Conservation (phyloP, 2,329 filamentous ascomycete species). For the Sclerotinia trifoliorum region DNA sequence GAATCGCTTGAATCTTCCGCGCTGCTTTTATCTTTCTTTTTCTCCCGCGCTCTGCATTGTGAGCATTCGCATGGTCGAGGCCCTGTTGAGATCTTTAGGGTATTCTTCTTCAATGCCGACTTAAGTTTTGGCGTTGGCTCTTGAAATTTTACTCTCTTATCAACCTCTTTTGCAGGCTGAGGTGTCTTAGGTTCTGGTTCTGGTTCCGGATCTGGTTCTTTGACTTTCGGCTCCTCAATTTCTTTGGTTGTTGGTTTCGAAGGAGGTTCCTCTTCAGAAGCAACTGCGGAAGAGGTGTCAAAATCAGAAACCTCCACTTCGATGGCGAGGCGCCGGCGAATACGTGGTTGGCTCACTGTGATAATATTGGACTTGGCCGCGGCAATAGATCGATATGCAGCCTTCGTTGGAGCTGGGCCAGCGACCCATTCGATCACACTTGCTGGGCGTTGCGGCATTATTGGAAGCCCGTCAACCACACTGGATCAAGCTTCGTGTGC, state of each 20-base stretch:
- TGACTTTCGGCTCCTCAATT: not conserved
- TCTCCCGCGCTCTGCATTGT: not conserved
- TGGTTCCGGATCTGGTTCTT: not conserved
- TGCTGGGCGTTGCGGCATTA: constrained; percentile 15
- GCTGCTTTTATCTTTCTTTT: constrained; percentile 17
- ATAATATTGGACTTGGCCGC: not conserved
- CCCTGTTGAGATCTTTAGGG: not conserved
- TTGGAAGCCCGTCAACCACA: not conserved
- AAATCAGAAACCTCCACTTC: constrained; percentile 14
- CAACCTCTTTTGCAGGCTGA: not conserved
- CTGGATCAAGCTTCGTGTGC: not conserved
- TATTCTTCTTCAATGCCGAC: constrained; percentile 14
- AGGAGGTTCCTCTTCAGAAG: constrained; percentile 1
- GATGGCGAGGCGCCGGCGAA: not conserved
- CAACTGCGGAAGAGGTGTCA: not conserved
- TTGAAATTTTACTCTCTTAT: constrained; percentile 18
- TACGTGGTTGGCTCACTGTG: not conserved
- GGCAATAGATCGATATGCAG: constrained; percentile 6
- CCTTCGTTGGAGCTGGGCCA: constrained; percentile 1
- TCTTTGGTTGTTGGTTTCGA: not conserved
- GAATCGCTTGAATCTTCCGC: constrained; percentile 15
- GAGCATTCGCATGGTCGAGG: constrained; percentile 8
- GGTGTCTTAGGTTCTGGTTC: not conserved
- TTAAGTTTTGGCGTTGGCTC: constrained; percentile 15
- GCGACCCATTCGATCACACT: constrained; percentile 13